Evolutionary conservation across 2,329 filamentous ascomycete species (phyloP).

Genomic region (Ophiosphaerella narmari): DNA sequence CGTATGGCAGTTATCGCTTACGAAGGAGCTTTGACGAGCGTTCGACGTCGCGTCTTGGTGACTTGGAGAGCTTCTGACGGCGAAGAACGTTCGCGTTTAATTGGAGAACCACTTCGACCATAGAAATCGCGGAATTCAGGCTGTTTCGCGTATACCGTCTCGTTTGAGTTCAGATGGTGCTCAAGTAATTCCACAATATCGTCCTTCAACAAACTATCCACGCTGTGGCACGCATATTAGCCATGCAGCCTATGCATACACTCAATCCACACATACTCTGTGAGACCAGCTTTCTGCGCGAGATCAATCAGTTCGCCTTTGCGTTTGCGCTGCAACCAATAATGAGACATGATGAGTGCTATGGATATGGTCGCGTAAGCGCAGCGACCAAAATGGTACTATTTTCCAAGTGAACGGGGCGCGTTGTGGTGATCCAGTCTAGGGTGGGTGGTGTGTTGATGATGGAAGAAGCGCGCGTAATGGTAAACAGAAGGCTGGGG

Average conservation of each 20-base stretch:
- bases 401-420: slow-evolving; percentile 16
- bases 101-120: slow-evolving; percentile 62
- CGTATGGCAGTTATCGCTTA: slow-evolving; percentile 23
- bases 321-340: slow-evolving; percentile 80
- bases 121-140: slow-evolving; percentile 76
- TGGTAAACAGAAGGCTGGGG: slow-evolving; percentile 33
- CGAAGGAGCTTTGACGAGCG: slow-evolving; percentile 39
- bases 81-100: slow-evolving; percentile 52
- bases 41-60: slow-evolving; percentile 40
- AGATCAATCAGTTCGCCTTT: slow-evolving; percentile 79
- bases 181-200: slow-evolving; percentile 67
- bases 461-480: slow-evolving; percentile 21
- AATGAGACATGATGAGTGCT: slow-evolving; percentile 62
- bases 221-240: slow-evolving; percentile 54
- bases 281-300: slow-evolving; percentile 70
- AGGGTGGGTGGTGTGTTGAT: slow-evolving; percentile 28
- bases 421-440: slow-evolving; percentile 16
- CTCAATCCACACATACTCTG: slow-evolving; percentile 64
- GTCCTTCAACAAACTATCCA: slow-evolving; percentile 72
- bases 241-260: background rate
- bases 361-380: slow-evolving; percentile 51
- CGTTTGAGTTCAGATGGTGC: slow-evolving; percentile 61
- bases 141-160: slow-evolving; percentile 66
- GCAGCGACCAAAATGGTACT: slow-evolving; percentile 51
- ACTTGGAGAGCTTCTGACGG: slow-evolving; percentile 42